Percentiles rank a stretch among this genome's conserved stretches.
Evolutionary conservation across 495 filamentous ascomycete genomes (phyloP).

Genomic region (Trichoderma asperelloides): DNA sequence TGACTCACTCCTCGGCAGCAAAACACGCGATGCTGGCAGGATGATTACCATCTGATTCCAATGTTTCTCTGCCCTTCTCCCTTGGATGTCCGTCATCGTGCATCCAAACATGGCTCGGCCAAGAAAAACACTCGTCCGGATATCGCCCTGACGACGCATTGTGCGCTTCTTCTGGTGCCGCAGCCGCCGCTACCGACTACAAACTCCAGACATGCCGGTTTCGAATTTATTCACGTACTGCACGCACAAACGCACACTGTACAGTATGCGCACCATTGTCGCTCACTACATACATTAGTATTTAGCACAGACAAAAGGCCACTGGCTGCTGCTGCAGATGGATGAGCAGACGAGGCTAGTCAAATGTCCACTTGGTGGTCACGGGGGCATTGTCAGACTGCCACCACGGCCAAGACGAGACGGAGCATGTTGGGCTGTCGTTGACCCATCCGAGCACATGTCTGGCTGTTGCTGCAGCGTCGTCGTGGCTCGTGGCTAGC

Average conservation of each 20-base stretch:
- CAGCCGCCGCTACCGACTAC: background rate
- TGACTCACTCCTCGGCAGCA: conserved; percentile 4
- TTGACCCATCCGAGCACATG: background rate
- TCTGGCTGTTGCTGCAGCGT: background rate
- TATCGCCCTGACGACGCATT: background rate
- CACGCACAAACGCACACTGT: background rate
- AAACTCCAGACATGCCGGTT: background rate
- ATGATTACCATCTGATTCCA: background rate
- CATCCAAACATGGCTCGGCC: background rate
- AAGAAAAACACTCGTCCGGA: background rate
- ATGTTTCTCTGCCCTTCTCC: background rate
- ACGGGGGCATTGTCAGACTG: conserved; percentile 2
- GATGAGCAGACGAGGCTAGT: background rate
- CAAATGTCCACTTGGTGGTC: background rate
- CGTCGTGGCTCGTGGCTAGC: background rate
- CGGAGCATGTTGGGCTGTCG: background rate
- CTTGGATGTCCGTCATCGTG: background rate
- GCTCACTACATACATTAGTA: background rate
- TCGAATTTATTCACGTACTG: background rate
- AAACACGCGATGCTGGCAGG: background rate
- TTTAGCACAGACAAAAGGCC: background rate
- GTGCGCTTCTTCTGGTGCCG: background rate
- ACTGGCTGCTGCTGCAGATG: background rate
- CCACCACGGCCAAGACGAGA: conserved; percentile 1
- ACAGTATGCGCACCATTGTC: background rate